phyloP scores from a whole-genome alignment of 306 rosid genomes.

The Pterocarpus macrocarpus region DNA sequence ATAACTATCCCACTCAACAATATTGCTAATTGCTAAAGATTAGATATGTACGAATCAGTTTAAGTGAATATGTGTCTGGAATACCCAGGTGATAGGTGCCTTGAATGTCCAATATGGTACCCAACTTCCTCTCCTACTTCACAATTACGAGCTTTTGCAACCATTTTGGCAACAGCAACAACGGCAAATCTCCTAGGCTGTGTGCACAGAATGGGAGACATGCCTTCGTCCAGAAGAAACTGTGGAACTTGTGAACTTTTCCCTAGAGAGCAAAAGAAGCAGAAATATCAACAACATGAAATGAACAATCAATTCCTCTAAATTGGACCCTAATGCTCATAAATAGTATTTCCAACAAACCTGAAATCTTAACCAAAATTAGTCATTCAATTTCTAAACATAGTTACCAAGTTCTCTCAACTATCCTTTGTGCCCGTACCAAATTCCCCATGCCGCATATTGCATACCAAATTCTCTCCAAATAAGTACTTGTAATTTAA shows the following conservation, averaged over 20 bases:
- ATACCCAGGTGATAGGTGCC: conserved; percentile 69
- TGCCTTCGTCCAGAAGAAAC: conserved; percentile 81
- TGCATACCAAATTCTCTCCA: background rate
- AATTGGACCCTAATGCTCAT: conserved; percentile 4
- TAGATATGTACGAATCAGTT: conserved; percentile 6
- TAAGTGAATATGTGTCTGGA: background rate
- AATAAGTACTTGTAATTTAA: background rate
- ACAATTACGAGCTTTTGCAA: conserved; percentile 80
- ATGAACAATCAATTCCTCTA: conserved; percentile 34
- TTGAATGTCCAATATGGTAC: conserved; percentile 89
- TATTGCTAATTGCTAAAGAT: background rate
- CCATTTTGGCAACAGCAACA: conserved; percentile 87
- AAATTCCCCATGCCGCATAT: no score
- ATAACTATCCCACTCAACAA: conserved; percentile 17
- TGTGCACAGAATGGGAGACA: conserved; percentile 82
- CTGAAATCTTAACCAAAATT: background rate
- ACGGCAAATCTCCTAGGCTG: conserved; percentile 97
- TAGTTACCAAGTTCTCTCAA: background rate
- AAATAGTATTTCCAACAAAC: conserved; percentile 7
- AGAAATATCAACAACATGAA: conserved; percentile 19
- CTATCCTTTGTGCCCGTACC: background rate
- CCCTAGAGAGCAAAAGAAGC: conserved; percentile 56
- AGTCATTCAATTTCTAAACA: conserved; percentile 6
- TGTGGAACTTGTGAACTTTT: conserved; percentile 97
- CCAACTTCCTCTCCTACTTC: conserved; percentile 88